A percentile compares a stretch with the other conserved stretches of the same genome.
Evolutionary conservation across 106 monocot species (phyloP).

Genomic region (Allium sativum): DNA sequence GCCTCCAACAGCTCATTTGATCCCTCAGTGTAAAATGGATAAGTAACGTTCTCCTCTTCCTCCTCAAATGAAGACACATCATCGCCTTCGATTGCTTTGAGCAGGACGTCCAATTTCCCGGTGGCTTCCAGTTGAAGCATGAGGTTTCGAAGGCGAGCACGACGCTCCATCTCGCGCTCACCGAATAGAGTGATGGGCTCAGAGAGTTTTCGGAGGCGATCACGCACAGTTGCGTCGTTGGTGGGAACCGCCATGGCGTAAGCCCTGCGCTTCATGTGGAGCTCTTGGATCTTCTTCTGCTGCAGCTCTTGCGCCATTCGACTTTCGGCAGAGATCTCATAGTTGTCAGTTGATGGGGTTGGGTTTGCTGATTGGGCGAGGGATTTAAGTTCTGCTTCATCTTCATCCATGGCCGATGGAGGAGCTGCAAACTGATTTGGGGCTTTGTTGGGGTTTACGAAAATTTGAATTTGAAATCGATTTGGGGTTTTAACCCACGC

Average conservation of each 20-base stretch:
- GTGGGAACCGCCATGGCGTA: constrained; percentile 96
- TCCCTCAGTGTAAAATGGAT: constrained; percentile 94
- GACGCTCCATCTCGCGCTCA: constrained; percentile 98
- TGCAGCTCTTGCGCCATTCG: constrained; percentile 78
- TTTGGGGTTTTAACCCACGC: no score
- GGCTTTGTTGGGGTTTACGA: no score
- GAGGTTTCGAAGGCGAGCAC: constrained; percentile 72
- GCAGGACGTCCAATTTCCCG: constrained; percentile 61
- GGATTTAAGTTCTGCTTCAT: constrained; percentile 13
- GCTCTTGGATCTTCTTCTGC: constrained; percentile 71
- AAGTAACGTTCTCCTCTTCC: constrained; percentile 24
- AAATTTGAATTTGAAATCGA: no score
- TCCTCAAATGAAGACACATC: constrained; percentile 18
- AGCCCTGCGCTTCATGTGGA: constrained; percentile 76
- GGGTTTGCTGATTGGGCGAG: constrained; percentile 7
- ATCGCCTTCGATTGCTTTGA: constrained; percentile 50
- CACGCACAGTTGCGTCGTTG: constrained; percentile 81
- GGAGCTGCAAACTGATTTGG: no score
- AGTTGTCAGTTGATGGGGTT: constrained; percentile 22
- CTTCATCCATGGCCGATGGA: constrained; percentile 23
- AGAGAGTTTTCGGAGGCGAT: constrained; percentile 76
- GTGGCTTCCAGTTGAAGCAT: constrained; percentile 76
- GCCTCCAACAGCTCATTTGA: constrained; percentile 48
- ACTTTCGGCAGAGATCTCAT: constrained; percentile 83
- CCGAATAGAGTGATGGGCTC: constrained; percentile 96